phyloP scores from a whole-genome alignment of 768 basidiomycete species.

The Agaricus sinodeliciosus region DNA sequence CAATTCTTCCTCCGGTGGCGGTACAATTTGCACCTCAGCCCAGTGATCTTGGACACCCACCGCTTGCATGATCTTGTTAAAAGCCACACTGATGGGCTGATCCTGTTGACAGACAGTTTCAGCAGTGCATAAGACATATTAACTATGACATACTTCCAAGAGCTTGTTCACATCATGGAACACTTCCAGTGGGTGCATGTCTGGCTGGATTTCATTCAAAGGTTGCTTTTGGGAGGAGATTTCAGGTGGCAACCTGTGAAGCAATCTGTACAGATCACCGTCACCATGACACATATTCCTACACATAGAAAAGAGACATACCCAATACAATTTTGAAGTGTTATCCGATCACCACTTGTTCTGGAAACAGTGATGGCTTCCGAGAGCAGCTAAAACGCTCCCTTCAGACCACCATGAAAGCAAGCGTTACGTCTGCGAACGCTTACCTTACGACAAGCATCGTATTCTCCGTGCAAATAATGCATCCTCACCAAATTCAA shows the following conservation, averaged over 20 bases:
- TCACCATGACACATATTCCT: neutral
- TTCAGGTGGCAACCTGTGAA: conserved; percentile 61
- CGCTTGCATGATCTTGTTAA: conserved; percentile 61
- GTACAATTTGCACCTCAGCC: conserved; percentile 48
- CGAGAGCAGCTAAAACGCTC: conserved; percentile 45
- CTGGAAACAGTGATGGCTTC: conserved; percentile 80
- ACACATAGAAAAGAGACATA: conserved; percentile 16
- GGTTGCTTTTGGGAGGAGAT: conserved; percentile 39
- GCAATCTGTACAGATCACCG: conserved; percentile 37
- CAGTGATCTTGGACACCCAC: conserved; percentile 67
- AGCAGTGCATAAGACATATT: neutral
- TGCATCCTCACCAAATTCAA: conserved; percentile 76
- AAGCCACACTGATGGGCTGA: conserved; percentile 64
- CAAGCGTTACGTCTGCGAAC: neutral
- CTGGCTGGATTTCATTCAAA: conserved; percentile 69
- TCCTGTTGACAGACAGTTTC: conserved; percentile 33
- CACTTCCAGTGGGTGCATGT: conserved; percentile 70
- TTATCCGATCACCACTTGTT: conserved; percentile 61
- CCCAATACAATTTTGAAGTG: conserved; percentile 79
- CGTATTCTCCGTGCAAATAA: conserved; percentile 60
- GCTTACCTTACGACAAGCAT: conserved; percentile 59
- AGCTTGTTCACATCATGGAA: conserved; percentile 74
- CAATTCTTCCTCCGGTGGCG: conserved; percentile 50
- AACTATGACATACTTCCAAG: conserved; percentile 38
- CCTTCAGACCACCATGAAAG: conserved; percentile 5